Conservation (phyloP, 495 filamentous ascomycete genomes). For the Hypomontagnella submonticulosa region DNA sequence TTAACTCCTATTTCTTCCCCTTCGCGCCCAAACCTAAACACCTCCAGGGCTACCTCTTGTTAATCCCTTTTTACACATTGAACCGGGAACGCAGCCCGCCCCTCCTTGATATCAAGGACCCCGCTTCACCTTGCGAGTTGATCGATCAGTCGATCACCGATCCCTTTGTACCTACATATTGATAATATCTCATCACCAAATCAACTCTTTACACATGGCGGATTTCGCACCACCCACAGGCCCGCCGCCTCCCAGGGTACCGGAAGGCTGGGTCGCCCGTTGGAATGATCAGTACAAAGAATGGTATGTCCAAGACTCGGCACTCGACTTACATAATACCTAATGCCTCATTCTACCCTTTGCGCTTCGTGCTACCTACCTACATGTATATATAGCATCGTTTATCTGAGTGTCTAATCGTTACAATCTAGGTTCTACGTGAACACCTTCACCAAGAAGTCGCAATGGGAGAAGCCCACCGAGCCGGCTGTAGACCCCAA, state of each 20-base stretch:
- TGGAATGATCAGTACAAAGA: conserved; percentile 80
- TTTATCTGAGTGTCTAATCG: neutral
- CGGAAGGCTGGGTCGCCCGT: conserved; percentile 86
- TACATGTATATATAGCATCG: too few species aligned
- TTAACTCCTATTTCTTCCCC: conserved; percentile 8
- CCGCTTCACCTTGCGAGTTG: conserved; percentile 18
- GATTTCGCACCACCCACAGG: conserved; percentile 76
- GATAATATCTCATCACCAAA: conserved; percentile 25
- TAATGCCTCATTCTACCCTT: too few species aligned
- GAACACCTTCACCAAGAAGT: conserved; percentile 84
- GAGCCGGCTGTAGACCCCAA: conserved; percentile 64
- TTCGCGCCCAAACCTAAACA: neutral
- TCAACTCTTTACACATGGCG: conserved; percentile 55
- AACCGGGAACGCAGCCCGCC: conserved; percentile 3
- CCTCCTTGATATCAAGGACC: conserved; percentile 18
- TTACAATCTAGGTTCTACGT: conserved; percentile 78
- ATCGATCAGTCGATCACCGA: conserved; percentile 17
- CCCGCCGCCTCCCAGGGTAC: conserved; percentile 87
- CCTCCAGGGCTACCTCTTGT: neutral
- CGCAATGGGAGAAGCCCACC: conserved; percentile 86
- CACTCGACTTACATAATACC: too few species aligned
- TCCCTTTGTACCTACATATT: conserved; percentile 11
- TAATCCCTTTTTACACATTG: conserved; percentile 5
- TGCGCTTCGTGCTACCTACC: neutral
- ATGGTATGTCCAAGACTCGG: conserved; percentile 66